Base-by-base conservation (phyloP, 805 yeast genomes). In the Lipomyces starkeyi region DNA sequence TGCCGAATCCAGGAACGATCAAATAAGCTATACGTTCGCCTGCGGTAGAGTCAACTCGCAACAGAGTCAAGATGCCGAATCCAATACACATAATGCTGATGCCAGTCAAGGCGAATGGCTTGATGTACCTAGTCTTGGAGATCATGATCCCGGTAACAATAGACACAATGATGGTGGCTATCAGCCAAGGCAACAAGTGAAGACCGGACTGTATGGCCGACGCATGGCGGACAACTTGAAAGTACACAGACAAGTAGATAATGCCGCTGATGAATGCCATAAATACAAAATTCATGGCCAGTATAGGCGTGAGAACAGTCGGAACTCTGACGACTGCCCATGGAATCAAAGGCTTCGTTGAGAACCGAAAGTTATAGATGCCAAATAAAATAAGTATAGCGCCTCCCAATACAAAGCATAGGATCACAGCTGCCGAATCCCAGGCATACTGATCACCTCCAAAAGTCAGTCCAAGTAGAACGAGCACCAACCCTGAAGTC, bases 381-480 rank as follows among this genome's bases (percentile, higher is more conserved):
- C 86, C 53, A 64, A 88, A 87, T 0, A 74, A 66, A 0, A 82
- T 66, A 27, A 84, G 77, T 35, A 80, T 76, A 0, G 75, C 63
- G 1, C 80, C 83, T 32, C 88, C 88, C 47, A 84, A 79, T 69
- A 58, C 78, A 78, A 13, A 63, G 81, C 80, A 67, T 79, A 62
- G 58, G 64, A 78, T 71, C 58, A 87, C 84, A 5, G 80, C 70
- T 8, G 74, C 73, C 47, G 86, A 81, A 9, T 83, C 74, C 80
- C 85, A 85, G 0, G 83, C 76, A 63, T 85, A 79, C 32, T 82
- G 84, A 53, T 81, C 79, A 6, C 93, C 93, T 0, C 89, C 90
- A 58, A 87, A 79, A 0, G 93, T 85, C 2, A 91, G 86, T n/a
- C 88, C 87, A 11, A 85, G 73, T 85, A 91, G 83, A 53, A 90